phyloP scores from a whole-genome alignment of 2,329 filamentous ascomycete species.

The Fusarium neocosmosporiellum region DNA sequence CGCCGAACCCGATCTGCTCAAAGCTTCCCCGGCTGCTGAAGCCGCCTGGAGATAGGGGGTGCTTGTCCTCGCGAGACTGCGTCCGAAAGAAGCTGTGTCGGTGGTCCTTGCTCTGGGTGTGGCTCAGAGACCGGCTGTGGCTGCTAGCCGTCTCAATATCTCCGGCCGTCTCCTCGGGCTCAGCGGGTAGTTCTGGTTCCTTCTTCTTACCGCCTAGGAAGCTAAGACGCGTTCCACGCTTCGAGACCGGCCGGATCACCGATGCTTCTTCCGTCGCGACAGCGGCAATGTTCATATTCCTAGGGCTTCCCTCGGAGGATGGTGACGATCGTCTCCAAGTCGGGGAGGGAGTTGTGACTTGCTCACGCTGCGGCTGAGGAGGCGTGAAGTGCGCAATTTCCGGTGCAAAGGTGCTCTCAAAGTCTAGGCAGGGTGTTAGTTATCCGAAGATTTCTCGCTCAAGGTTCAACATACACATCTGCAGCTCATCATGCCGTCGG shows the following conservation, averaged over 20 bases:
- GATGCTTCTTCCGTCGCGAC: constrained; percentile 61
- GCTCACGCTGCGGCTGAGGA: constrained; percentile 56
- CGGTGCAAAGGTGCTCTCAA: constrained; percentile 70
- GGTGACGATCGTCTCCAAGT: constrained; percentile 63
- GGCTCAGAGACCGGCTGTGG: constrained; percentile 44
- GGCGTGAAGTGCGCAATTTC: constrained; percentile 74
- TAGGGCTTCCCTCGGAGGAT: constrained; percentile 51
- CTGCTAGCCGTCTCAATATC: constrained; percentile 49
- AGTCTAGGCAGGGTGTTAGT: constrained; percentile 58
- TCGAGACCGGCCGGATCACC: constrained; percentile 61
- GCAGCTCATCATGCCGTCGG: constrained; percentile 68
- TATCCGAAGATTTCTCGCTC: background rate
- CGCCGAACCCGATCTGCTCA: constrained; percentile 41
- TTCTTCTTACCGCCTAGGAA: constrained; percentile 67
- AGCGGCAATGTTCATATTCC: constrained; percentile 48
- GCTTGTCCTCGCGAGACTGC: constrained; percentile 47
- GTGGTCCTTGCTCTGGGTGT: constrained; percentile 42
- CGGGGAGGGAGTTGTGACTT: constrained; percentile 56
- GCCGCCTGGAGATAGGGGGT: constrained; percentile 40
- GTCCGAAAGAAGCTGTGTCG: constrained; percentile 60
- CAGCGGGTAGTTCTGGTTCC: constrained; percentile 46
- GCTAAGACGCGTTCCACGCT: constrained; percentile 65
- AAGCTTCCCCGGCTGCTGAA: constrained; percentile 44
- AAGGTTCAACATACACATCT: constrained; percentile 66
- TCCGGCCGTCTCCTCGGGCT: constrained; percentile 44